Evolutionary conservation across 2,329 filamentous ascomycete genomes (phyloP).

Genomic region (Colletotrichum brevisporum): DNA sequence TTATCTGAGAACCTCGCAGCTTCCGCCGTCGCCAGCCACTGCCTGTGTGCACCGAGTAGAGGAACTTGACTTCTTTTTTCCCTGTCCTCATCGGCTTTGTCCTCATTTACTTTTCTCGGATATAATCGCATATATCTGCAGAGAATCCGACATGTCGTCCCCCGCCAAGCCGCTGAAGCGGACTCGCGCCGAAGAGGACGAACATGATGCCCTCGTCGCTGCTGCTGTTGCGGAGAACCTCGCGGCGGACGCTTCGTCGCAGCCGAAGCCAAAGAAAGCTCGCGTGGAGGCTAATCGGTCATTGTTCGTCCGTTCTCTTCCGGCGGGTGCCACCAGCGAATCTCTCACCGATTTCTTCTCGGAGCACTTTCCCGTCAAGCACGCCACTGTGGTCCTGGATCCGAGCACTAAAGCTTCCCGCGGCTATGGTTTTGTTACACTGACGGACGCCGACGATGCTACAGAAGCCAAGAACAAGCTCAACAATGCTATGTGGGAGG

Average conservation of each 20-base stretch:
- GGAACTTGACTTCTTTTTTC: slow-evolving; percentile 38
- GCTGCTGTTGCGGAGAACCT: slow-evolving; percentile 42
- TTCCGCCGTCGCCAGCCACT: slow-evolving; percentile 12
- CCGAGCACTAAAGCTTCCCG: slow-evolving; percentile 87
- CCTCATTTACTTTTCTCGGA: not conserved
- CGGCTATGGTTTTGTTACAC: slow-evolving; percentile 97
- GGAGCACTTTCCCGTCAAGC: slow-evolving; percentile 93
- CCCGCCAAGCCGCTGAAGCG: slow-evolving; percentile 39
- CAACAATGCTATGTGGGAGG: slow-evolving; percentile 82
- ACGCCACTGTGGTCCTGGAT: slow-evolving; percentile 93
- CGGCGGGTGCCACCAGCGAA: slow-evolving; percentile 83
- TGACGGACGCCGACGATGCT: slow-evolving; percentile 94
- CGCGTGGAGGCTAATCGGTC: slow-evolving; percentile 75
- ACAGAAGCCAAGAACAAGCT: slow-evolving; percentile 84
- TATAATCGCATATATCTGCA: not conserved
- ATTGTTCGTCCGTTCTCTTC: slow-evolving; percentile 92
- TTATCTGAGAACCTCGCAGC: slow-evolving; percentile 32
- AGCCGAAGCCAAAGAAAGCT: slow-evolving; percentile 64
- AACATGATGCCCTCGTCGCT: slow-evolving; percentile 38
- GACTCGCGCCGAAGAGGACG: slow-evolving; percentile 35
- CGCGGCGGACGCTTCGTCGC: slow-evolving; percentile 50
- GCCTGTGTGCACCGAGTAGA: slow-evolving; percentile 2
- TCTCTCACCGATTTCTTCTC: slow-evolving; percentile 91
- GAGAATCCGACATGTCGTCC: slow-evolving; percentile 22
- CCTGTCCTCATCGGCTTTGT: not conserved